Conservation (phyloP, 352 stramenopile genomes). For the Phytopythium kandeliae region DNA sequence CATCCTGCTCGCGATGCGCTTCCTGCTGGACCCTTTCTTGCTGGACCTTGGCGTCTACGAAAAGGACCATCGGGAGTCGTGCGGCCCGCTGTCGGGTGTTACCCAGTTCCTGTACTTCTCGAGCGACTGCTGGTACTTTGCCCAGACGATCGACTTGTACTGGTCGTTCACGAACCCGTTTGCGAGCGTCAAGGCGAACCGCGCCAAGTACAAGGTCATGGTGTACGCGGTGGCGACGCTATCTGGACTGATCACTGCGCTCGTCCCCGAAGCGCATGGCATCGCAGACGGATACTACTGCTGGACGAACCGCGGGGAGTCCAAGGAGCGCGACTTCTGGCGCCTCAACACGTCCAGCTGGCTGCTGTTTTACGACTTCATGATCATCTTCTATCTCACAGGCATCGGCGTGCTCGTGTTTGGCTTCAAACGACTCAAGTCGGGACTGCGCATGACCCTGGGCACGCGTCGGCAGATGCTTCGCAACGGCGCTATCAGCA, state of each 20-base stretch:
- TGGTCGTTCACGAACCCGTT: conserved; percentile 82
- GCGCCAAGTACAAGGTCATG: conserved; percentile 46
- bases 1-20: conserved; percentile 59
- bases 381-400: conserved; percentile 81
- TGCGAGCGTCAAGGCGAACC: conserved; percentile 69
- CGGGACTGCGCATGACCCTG: conserved; percentile 64
- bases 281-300: conserved; percentile 75
- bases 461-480: conserved; percentile 75
- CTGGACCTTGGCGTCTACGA: conserved; percentile 44
- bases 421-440: conserved; percentile 57
- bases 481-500: conserved; percentile 67
- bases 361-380: conserved; percentile 80
- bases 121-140: conserved; percentile 83
- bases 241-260: conserved; percentile 31
- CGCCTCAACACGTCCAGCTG: conserved; percentile 67
- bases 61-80: conserved; percentile 20
- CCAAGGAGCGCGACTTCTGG: conserved; percentile 51
- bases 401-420: conserved; percentile 64
- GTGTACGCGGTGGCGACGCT: conserved; percentile 41
- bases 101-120: conserved; percentile 78
- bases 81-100: conserved; percentile 53
- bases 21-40: conserved; percentile 66
- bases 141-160: conserved; percentile 69
- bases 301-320: conserved; percentile 59
- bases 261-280: conserved; percentile 34